phyloP scores from a whole-genome alignment of 768 basidiomycete species.

The Mrakia blollopis region DNA sequence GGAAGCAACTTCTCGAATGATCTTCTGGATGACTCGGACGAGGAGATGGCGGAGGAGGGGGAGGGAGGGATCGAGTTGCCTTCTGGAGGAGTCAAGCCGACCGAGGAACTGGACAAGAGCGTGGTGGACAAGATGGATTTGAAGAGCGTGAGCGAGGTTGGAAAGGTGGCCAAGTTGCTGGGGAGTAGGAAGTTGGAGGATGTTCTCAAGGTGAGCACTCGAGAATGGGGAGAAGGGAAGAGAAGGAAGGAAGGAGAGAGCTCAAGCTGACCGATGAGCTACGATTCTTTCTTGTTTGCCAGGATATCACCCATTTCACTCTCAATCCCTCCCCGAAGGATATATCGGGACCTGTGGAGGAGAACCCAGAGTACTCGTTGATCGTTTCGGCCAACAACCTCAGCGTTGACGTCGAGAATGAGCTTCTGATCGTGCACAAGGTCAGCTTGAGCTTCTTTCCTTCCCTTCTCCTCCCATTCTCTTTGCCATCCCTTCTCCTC shows the following conservation, averaged over 20 bases:
- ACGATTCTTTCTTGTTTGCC: background rate
- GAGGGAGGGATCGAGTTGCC: conserved; percentile 61
- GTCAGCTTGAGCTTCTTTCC: conserved; percentile 47
- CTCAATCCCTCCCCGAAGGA: conserved; percentile 65
- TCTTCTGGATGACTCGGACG: conserved; percentile 48
- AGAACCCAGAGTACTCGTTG: conserved; percentile 91
- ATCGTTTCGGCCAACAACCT: conserved; percentile 98
- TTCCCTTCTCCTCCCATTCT: background rate
- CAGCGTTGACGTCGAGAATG: conserved; percentile 96
- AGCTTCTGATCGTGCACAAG: conserved; percentile 95
- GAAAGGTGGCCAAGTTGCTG: conserved; percentile 80
- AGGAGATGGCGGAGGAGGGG: conserved; percentile 47
- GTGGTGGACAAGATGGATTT: conserved; percentile 95
- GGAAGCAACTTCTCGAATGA: conserved; percentile 57
- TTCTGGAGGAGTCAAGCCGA: conserved; percentile 76
- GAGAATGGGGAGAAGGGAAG: background rate
- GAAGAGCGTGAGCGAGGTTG: conserved; percentile 73
- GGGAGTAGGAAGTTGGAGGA: conserved; percentile 83
- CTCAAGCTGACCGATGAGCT: conserved; percentile 2
- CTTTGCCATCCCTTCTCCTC: background rate
- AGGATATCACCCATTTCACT: conserved; percentile 89
- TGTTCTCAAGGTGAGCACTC: conserved; percentile 61
- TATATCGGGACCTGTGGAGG: conserved; percentile 62
- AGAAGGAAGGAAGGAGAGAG: background rate
- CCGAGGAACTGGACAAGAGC: conserved; percentile 91